Evolutionary conservation across 106 monocot species (phyloP).

Genomic region (Allium cepa): DNA sequence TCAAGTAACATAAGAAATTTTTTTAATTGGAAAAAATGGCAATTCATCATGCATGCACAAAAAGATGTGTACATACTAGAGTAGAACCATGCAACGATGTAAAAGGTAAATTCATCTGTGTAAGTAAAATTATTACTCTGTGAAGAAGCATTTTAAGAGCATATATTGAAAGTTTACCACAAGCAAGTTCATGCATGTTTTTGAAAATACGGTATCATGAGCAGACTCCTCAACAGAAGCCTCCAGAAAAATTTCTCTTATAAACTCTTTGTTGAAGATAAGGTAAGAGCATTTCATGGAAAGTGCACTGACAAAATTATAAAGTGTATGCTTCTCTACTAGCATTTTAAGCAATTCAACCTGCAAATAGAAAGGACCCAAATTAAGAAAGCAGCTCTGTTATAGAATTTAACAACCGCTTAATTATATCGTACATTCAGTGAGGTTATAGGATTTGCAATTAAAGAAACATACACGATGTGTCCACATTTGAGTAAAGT

Average conservation of each 20-base stretch:
- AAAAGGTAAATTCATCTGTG: too few relatives aligned
- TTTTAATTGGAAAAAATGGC: not conserved
- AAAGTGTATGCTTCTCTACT: slow-evolving; percentile 78
- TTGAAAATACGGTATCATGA: slow-evolving; percentile 36
- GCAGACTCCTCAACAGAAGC: slow-evolving; percentile 34
- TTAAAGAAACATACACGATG: slow-evolving; percentile 41
- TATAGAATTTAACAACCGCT: too few relatives aligned
- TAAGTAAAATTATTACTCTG: too few relatives aligned
- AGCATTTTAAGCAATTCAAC: slow-evolving; percentile 89
- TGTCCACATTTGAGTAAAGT: slow-evolving; percentile 58
- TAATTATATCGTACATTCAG: too few relatives aligned
- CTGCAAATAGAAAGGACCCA: slow-evolving; percentile 26
- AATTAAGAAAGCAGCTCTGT: not conserved
- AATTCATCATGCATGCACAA: too few relatives aligned
- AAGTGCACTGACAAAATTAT: slow-evolving; percentile 75
- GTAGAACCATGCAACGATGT: too few relatives aligned
- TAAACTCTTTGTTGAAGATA: slow-evolving; percentile 78
- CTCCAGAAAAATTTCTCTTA: slow-evolving; percentile 60
- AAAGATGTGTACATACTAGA: too few relatives aligned
- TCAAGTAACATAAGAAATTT: not conserved
- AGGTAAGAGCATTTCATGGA: slow-evolving; percentile 82
- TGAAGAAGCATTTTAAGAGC: too few relatives aligned
- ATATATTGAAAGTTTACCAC: slow-evolving; percentile 31
- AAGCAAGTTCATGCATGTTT: slow-evolving; percentile 80
- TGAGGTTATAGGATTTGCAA: not conserved